Evolutionary conservation across 805 yeast species (phyloP), one percentile per base, ranked within the genome.

Genomic region (Zygoascus tannicola): DNA sequence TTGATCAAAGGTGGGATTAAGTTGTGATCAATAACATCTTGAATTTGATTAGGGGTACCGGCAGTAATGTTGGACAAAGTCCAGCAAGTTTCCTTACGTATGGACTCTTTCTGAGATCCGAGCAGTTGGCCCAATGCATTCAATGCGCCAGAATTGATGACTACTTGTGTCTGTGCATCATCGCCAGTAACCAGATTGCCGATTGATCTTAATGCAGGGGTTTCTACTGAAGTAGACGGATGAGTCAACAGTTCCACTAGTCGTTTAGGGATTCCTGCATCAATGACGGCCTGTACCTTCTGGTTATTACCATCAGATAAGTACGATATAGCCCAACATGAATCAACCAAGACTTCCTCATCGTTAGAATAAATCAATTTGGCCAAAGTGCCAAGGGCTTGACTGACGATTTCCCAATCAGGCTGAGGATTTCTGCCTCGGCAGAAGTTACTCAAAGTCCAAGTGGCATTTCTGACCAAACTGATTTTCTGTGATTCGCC

Each of bases 51-150:
- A 19, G 88, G 68, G 64, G 85, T 92, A 58, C 98, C 98, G 19
- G 98, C 98, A 30, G 98, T 92, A 61, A 92, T 88, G 68, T 92
- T 92, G 47, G 97, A 88, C 51, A 92, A 81, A 32, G 98, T 90
- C 98, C 98, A 92, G 70, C 98, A 87, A 4, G 97, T 95, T 70
- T 92, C 98, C 65, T 92, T 92, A 61, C 92, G 80, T 55, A 92
- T 82, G 15, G 92, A 78, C 64, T 92, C 98, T 71, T 88, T 87
- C 47, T 85, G 78, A 26, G 94, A 83, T 50, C 76, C 71, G 56
- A 92, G 73, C 52, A 92, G 73, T 38, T 84, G 85, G 42, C 81
- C 79, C 50, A 92, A 71, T 18, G 95, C 95, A 30, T 83, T 79
- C 57, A 92, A 72, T 12, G 90, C 95, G 50, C 97, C 96, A 32